phyloP scores from a whole-genome alignment of 768 basidiomycete genomes.

The Neoboletus magnificus region DNA sequence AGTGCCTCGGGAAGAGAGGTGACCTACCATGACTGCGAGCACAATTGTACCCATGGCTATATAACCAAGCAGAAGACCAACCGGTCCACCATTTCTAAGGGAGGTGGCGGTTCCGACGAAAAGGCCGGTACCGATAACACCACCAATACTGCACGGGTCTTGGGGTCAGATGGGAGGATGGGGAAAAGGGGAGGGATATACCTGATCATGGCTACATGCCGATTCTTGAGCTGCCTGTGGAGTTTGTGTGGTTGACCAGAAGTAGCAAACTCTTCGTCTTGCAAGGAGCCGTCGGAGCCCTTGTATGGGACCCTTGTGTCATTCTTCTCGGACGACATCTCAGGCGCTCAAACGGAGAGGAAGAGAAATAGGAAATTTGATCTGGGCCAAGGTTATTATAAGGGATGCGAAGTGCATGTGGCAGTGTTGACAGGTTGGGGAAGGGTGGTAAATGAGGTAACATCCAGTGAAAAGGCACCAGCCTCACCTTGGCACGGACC shows the following conservation, averaged over 20 bases:
- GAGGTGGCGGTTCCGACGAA: conserved; percentile 64
- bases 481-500: not conserved
- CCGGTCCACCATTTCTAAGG: conserved; percentile 58
- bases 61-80: conserved; percentile 75
- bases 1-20: too few relatives aligned
- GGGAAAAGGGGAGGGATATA: conserved; percentile 12
- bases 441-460: not conserved
- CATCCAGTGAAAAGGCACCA: not conserved
- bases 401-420: not conserved
- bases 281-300: conserved; percentile 13
- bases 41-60: conserved; percentile 62
- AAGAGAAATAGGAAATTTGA: not conserved
- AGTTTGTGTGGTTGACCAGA: conserved; percentile 26
- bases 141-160: conserved; percentile 49
- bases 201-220: conserved; percentile 85
- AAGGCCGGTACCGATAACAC: conserved; percentile 56
- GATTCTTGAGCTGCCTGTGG: conserved; percentile 65
- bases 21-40: conserved; percentile 64
- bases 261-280: conserved; percentile 21
- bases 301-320: not conserved
- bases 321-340: conserved; percentile 25
- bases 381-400: not conserved
- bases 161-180: not conserved
- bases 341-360: not conserved
- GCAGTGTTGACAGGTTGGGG: not conserved